A percentile compares a stretch with the other conserved stretches of the same genome.
phyloP scores from a whole-genome alignment of 164 flowering plant genomes.

The Nelumbo lutea region DNA sequence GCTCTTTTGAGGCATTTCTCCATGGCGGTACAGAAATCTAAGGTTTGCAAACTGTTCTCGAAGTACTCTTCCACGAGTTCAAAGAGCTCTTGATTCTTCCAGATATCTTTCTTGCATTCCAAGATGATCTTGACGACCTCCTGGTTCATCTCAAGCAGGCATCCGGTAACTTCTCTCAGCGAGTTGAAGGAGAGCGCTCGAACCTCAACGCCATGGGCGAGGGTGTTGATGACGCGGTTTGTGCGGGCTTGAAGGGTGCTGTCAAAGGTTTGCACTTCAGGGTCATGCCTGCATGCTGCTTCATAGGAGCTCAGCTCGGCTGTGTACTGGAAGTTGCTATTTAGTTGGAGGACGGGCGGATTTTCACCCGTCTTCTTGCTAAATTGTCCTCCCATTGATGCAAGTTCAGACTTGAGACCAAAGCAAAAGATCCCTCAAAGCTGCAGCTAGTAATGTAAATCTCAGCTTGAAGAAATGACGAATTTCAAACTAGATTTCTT shows the following conservation, averaged over 20 bases:
- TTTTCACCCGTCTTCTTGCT: slow-evolving; percentile 24
- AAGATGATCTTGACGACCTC: slow-evolving; percentile 64
- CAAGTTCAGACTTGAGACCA: not conserved
- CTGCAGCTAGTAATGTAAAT: not conserved
- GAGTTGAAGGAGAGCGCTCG: slow-evolving; percentile 63
- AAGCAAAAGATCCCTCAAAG: not conserved
- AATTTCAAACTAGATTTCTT: not conserved
- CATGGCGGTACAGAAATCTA: slow-evolving; percentile 69
- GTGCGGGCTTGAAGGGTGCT: slow-evolving; percentile 45
- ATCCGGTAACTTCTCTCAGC: slow-evolving; percentile 52
- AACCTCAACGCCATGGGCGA: slow-evolving; percentile 49
- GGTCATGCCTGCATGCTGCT: slow-evolving; percentile 56
- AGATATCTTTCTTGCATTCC: slow-evolving; percentile 56
- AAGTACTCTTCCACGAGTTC: slow-evolving; percentile 73
- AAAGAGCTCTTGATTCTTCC: slow-evolving; percentile 58
- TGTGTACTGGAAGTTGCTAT: slow-evolving; percentile 16
- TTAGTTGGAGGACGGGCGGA: slow-evolving; percentile 13
- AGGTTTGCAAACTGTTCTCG: slow-evolving; percentile 57
- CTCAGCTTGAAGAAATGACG: too few species aligned
- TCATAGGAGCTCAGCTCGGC: slow-evolving; percentile 59
- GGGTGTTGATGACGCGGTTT: slow-evolving; percentile 43
- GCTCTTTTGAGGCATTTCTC: slow-evolving; percentile 65
- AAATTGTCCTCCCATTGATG: slow-evolving; percentile 22
- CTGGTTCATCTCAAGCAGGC: slow-evolving; percentile 68
- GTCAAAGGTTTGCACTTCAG: slow-evolving; percentile 55